Conservation (phyloP, 164 flowering plant species). For the Vitis riparia region DNA sequence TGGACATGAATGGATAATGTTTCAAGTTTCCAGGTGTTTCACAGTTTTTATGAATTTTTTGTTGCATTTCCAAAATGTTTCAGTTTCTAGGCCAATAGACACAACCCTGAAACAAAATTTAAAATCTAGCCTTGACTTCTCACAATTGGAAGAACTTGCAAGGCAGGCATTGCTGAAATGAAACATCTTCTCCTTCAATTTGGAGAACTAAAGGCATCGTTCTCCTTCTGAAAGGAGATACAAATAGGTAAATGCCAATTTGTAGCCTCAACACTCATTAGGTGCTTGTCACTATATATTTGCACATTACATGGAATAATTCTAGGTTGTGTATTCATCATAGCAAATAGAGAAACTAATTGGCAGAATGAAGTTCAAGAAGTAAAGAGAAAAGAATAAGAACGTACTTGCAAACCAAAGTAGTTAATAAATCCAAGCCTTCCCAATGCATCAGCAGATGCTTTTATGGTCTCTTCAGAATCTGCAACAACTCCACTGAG, state of each 20-base stretch:
- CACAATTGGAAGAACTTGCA: background rate
- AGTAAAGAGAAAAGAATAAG: slow-evolving; percentile 4
- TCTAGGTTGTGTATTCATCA: background rate
- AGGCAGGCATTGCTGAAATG: background rate
- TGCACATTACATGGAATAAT: background rate
- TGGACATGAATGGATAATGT: no score
- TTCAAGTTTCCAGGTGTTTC: background rate
- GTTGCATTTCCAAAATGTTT: background rate
- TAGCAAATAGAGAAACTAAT: background rate
- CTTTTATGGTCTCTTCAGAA: slow-evolving; percentile 73
- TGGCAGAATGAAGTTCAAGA: background rate
- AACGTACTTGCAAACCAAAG: slow-evolving; percentile 87
- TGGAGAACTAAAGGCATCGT: no score
- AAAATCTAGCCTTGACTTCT: background rate
- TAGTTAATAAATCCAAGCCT: slow-evolving; percentile 86
- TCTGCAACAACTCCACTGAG: slow-evolving; percentile 85
- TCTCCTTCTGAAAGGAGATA: background rate
- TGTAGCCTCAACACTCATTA: background rate
- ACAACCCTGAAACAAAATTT: background rate
- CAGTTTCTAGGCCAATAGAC: background rate
- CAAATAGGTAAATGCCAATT: background rate
- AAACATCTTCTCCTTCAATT: no score
- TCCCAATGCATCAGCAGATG: slow-evolving; percentile 72
- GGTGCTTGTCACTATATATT: background rate
- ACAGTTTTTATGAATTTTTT: background rate